These are phyloP conservation scores for Lasiosphaeria miniovina DNA, from an alignment of 495 filamentous ascomycete species.

Conservation along the genomic window DNA sequence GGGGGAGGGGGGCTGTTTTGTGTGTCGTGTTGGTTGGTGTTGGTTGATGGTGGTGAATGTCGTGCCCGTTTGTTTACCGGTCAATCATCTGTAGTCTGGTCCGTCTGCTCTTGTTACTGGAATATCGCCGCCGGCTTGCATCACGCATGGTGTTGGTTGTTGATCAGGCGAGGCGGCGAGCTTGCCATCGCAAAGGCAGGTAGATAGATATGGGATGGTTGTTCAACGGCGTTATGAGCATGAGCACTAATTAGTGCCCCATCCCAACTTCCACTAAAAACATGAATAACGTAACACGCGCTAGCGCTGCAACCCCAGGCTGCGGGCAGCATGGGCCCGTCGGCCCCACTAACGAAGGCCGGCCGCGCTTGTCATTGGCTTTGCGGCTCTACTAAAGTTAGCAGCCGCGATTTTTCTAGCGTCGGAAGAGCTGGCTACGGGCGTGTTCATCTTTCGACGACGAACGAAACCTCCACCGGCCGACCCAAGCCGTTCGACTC, in stretches of 20 bases:
- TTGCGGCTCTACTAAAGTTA: background rate
- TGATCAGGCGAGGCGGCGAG: no score
- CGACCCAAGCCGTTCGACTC: conserved; percentile 6
- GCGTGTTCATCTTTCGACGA: background rate
- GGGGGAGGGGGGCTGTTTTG: no score
- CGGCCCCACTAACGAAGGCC: background rate
- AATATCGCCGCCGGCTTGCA: conserved; percentile 1
- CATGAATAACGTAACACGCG: background rate
- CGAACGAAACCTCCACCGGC: conserved; percentile 3
- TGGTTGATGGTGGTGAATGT: conserved; percentile 1
- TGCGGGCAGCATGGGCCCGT: background rate
- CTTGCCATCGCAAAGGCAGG: no score
- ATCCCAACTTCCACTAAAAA: no score
- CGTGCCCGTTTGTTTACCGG: conserved; percentile 18
- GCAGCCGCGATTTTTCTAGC: conserved; percentile 25
- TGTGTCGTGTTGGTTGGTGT: conserved; percentile 5
- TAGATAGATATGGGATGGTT: no score
- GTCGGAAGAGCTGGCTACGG: conserved; percentile 1
- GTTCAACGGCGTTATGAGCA: no score
- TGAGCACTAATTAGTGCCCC: no score
- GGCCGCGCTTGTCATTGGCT: conserved; percentile 12
- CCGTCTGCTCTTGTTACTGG: background rate
- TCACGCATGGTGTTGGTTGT: no score
- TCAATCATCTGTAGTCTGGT: conserved; percentile 27
- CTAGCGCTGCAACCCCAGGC: background rate